Evolutionary conservation across 257 asterid genomes (phyloP).

Genomic region (Plantago ovata): DNA sequence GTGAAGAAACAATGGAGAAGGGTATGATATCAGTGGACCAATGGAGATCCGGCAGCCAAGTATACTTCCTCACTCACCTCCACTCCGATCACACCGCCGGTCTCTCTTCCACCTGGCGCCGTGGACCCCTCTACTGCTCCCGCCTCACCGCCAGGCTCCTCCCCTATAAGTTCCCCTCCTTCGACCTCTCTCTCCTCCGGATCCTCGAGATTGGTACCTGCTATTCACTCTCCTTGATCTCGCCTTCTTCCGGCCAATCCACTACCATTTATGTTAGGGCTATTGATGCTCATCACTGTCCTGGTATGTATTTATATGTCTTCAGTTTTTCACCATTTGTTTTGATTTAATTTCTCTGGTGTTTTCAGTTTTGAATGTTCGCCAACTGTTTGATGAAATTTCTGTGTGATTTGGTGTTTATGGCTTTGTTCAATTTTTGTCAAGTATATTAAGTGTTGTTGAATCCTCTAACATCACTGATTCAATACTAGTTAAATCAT

Average conservation of each 20-base stretch:
- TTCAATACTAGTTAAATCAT: no score
- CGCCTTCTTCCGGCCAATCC: constrained; percentile 49
- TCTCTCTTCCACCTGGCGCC: constrained; percentile 55
- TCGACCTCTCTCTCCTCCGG: constrained; percentile 69
- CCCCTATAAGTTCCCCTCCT: constrained; percentile 61
- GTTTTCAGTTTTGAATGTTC: constrained; percentile 9
- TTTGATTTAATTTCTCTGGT: neutral
- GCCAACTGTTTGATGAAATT: constrained; percentile 32
- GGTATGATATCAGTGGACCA: constrained; percentile 84
- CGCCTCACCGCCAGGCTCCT: constrained; percentile 62
- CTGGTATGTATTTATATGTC: constrained; percentile 32
- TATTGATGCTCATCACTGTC: constrained; percentile 80
- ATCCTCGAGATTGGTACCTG: constrained; percentile 58
- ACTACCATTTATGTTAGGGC: constrained; percentile 46
- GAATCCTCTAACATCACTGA: no score
- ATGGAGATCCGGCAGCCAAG: constrained; percentile 80
- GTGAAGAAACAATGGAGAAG: constrained; percentile 49
- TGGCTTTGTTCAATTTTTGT: no score
- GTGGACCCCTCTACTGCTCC: constrained; percentile 80
- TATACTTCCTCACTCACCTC: constrained; percentile 83
- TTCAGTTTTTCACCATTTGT: no score
- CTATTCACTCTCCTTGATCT: constrained; percentile 46
- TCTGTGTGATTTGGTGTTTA: constrained; percentile 19
- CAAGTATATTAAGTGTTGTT: no score
- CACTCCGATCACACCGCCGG: constrained; percentile 87